These are phyloP conservation scores for Leishmania martiniquensis DNA, from an alignment of 208 protist species.

Conservation along the genomic window DNA sequence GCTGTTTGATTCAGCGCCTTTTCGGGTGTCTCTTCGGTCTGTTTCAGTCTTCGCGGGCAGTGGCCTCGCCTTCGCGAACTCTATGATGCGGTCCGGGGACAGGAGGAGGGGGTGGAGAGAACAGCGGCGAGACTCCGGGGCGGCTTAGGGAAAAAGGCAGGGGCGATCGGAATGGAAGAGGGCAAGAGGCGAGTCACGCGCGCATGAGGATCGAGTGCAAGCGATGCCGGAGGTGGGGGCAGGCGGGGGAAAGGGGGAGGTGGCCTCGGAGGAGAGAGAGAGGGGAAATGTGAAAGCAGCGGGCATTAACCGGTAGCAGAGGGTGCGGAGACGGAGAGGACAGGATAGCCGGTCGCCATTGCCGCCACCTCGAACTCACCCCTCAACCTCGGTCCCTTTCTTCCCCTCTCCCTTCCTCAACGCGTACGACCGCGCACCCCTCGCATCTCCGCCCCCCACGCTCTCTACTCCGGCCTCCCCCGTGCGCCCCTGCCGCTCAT, in stretches of 20 bases:
- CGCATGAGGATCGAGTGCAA: background rate
- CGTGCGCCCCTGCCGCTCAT: background rate
- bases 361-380: background rate
- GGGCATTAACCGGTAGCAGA: background rate
- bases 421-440: no score
- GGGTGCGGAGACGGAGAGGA: background rate
- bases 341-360: background rate
- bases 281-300: background rate
- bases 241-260: background rate
- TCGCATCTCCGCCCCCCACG: background rate
- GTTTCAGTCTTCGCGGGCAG: background rate
- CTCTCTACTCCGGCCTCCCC: background rate
- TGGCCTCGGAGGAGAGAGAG: background rate
- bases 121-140: background rate
- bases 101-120: no score
- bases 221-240: no score
- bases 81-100: background rate
- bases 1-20: no score
- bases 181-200: background rate
- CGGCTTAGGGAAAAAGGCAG: background rate
- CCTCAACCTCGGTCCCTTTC: background rate
- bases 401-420: background rate
- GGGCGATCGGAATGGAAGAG: background rate
- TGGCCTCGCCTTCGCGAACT: no score
- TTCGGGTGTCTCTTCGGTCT: no score